Percentiles rank a stretch among this genome's conserved stretches.
Conservation (phyloP, 495 filamentous ascomycete species). For the Oidiodendron maius region DNA sequence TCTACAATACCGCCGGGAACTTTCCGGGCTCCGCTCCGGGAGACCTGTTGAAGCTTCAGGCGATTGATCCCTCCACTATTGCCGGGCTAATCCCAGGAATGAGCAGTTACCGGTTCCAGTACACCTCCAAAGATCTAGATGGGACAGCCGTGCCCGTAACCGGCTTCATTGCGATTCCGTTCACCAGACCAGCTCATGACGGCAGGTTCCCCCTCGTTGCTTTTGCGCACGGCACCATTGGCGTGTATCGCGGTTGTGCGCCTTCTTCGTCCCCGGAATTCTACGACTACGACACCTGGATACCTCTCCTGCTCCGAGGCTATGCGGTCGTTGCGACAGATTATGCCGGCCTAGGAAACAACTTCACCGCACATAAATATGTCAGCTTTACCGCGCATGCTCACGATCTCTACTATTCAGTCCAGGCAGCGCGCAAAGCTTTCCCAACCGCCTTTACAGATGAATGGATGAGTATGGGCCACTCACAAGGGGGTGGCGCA, state of each 20-base stretch:
- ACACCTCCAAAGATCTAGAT: neutral
- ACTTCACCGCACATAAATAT: neutral
- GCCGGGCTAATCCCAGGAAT: neutral
- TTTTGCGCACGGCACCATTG: neutral
- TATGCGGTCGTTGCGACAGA: neutral
- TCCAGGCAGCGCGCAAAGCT: neutral
- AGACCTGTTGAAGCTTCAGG: neutral
- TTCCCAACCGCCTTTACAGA: neutral
- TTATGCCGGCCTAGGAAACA: neutral
- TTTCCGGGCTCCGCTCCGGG: neutral
- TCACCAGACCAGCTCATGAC: neutral
- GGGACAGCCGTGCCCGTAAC: neutral
- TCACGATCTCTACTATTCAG: neutral
- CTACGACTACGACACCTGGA: neutral
- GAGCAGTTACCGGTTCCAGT: neutral
- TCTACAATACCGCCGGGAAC: neutral
- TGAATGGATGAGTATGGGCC: neutral
- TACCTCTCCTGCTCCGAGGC: neutral
- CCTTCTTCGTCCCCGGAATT: neutral
- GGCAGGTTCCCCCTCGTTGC: neutral
- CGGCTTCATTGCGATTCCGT: neutral
- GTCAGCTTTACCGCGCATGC: neutral
- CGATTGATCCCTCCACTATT: neutral
- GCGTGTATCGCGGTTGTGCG: neutral
- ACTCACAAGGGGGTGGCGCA: neutral